Evolutionary conservation across 306 rosid genomes (phyloP).

Genomic region (Prinsepia uniflora): DNA sequence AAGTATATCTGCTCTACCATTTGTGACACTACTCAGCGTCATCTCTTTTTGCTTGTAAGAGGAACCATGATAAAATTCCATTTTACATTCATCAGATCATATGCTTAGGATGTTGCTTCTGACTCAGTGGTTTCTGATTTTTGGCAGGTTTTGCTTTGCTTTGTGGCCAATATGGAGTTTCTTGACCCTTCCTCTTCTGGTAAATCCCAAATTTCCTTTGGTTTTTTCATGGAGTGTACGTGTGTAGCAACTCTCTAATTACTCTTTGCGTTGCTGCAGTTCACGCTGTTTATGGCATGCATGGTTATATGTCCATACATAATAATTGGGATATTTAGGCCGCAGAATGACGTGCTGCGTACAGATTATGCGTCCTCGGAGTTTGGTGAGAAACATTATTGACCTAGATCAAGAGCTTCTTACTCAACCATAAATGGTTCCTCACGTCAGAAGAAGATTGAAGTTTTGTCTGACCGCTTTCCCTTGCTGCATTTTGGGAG

Average conservation of each 20-base stretch:
- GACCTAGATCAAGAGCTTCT: constrained; percentile 54
- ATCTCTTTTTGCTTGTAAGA: constrained; percentile 91
- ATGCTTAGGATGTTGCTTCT: constrained; percentile 12
- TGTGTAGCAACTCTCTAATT: constrained; percentile 27
- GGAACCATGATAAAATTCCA: constrained; percentile 4
- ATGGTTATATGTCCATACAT: constrained; percentile 84
- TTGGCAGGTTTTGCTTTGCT: constrained; percentile 69
- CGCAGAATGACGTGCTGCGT: constrained; percentile 66
- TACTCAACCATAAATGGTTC: constrained; percentile 32
- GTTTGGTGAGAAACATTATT: constrained; percentile 48
- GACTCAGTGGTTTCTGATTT: constrained; percentile 26
- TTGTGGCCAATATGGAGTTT: constrained; percentile 97
- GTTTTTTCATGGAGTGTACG: constrained; percentile 1
- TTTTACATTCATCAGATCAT: constrained; percentile 15
- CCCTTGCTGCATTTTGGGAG: constrained; percentile 28
- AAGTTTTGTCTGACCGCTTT: constrained; percentile 29
- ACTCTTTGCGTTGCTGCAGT: constrained; percentile 56
- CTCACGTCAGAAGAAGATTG: constrained; percentile 22
- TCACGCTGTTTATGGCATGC: constrained; percentile 92
- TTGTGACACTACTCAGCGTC: constrained; percentile 66
- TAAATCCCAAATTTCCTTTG: constrained; percentile 27
- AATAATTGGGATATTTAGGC: constrained; percentile 62
- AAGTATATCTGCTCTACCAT: constrained; percentile 72
- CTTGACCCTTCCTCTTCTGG: constrained; percentile 95
- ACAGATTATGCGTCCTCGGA: constrained; percentile 57